Conservation (phyloP, 2,329 filamentous ascomycete species). For the Nothomitra cinnamomea region DNA sequence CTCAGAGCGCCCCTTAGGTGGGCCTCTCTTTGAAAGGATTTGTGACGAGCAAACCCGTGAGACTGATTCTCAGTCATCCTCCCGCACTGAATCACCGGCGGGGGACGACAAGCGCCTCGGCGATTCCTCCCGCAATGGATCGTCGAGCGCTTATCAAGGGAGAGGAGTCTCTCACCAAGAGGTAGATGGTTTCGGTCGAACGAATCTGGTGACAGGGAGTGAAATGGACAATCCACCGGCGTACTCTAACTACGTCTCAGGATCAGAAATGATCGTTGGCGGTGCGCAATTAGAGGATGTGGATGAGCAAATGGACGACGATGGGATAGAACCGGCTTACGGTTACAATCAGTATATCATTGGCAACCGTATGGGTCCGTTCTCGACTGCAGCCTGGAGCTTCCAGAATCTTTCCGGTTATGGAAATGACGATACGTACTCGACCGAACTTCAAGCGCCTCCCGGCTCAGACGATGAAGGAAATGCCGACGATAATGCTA, state of each 20-base stretch:
- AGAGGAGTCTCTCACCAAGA: conserved; percentile 56
- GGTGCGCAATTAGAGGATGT: not conserved
- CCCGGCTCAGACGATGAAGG: conserved; percentile 16
- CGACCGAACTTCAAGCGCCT: not conserved
- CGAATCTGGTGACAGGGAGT: conserved; percentile 15
- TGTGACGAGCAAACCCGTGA: conserved; percentile 45
- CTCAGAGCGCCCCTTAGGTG: conserved; percentile 60
- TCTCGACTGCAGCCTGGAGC: conserved; percentile 6
- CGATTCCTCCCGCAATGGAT: conserved; percentile 77
- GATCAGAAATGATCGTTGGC: conserved; percentile 11
- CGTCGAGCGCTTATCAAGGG: conserved; percentile 73
- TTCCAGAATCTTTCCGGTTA: conserved; percentile 13
- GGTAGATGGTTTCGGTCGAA: conserved; percentile 38
- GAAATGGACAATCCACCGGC: conserved; percentile 13
- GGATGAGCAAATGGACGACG: conserved; percentile 1
- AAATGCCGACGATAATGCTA: conserved; percentile 22
- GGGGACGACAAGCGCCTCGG: conserved; percentile 80
- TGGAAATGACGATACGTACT: conserved; percentile 11
- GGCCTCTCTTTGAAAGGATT: conserved; percentile 54
- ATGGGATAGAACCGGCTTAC: conserved; percentile 9
- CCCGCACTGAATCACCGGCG: conserved; percentile 34
- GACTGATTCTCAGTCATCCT: conserved; percentile 24
- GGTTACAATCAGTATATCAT: conserved; percentile 17
- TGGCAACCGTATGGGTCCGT: conserved; percentile 16
- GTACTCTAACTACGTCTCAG: conserved; percentile 7